Conservation (phyloP, 768 basidiomycete species). For the Myochromella boudieri region DNA sequence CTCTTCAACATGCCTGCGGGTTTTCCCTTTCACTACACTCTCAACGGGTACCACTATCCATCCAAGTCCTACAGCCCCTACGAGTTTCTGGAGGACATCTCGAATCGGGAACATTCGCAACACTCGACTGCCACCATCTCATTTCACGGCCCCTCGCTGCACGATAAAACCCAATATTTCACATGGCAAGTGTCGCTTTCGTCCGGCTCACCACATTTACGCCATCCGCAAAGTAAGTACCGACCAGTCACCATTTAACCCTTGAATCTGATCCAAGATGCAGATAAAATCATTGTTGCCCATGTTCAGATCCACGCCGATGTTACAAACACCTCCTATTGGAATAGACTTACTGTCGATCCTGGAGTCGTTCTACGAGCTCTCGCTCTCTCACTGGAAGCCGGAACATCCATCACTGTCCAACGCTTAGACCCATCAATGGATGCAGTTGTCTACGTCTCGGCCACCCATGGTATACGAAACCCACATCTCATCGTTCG, state of each 20-base stretch:
- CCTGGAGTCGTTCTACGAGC: constrained; percentile 35
- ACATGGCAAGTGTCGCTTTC: constrained; percentile 33
- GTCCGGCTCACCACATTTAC: constrained; percentile 18
- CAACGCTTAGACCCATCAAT: constrained; percentile 15
- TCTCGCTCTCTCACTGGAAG: constrained; percentile 39
- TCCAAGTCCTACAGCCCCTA: constrained; percentile 31
- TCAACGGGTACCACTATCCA: constrained; percentile 19
- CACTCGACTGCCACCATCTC: constrained; percentile 24
- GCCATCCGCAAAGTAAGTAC: constrained; percentile 26
- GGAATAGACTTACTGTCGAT: constrained; percentile 28
- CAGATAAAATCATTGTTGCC: constrained; percentile 29
- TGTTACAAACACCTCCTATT: constrained; percentile 34
- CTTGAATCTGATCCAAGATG: constrained; percentile 1
- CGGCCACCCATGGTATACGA: not conserved
- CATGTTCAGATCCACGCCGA: constrained; percentile 35
- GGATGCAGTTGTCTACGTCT: constrained; percentile 7
- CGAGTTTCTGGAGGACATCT: constrained; percentile 33
- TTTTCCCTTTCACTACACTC: constrained; percentile 35
- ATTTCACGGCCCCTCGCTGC: constrained; percentile 21
- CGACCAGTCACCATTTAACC: not conserved
- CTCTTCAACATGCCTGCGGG: constrained; percentile 31
- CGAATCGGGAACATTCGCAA: constrained; percentile 19
- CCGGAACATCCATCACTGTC: constrained; percentile 34
- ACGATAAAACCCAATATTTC: constrained; percentile 18
- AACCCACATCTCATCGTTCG: constrained; percentile 2